These are phyloP conservation scores for Talaromyces sp. DNA, from an alignment of 2,329 filamentous ascomycete genomes.

Conservation along the genomic window DNA sequence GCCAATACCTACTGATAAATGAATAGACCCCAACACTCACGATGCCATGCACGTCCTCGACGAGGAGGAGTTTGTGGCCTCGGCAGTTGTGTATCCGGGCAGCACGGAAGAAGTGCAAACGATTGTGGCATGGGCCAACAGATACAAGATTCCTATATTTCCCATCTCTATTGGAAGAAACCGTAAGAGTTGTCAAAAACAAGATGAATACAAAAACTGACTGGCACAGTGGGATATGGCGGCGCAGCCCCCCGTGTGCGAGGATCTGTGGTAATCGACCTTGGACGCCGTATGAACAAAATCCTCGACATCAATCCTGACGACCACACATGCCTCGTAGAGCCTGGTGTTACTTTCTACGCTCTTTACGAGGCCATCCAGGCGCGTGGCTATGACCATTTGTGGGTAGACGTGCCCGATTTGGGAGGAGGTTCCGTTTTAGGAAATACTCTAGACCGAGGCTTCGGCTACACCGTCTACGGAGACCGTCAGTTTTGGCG, in stretches of 20 bases:
- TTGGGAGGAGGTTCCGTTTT: slow-evolving; percentile 28
- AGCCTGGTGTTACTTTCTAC: slow-evolving; percentile 39
- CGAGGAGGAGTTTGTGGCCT: slow-evolving; percentile 10
- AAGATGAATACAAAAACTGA: background rate
- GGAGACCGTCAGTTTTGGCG: slow-evolving; percentile 25
- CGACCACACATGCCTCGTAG: slow-evolving; percentile 36
- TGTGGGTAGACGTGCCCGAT: slow-evolving; percentile 40
- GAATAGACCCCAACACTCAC: slow-evolving; percentile 13
- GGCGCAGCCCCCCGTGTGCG: slow-evolving; percentile 41
- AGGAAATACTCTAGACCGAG: slow-evolving; percentile 30
- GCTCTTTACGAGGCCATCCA: slow-evolving; percentile 34
- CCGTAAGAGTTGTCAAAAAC: background rate
- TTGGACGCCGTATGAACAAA: slow-evolving; percentile 34
- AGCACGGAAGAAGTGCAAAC: slow-evolving; percentile 12
- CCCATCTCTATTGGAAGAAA: slow-evolving; percentile 37
- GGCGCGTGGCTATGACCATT: slow-evolving; percentile 23
- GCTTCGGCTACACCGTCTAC: slow-evolving; percentile 30
- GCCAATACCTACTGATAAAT: background rate
- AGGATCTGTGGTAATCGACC: slow-evolving; percentile 39
- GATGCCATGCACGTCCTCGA: slow-evolving; percentile 9
- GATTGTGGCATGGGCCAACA: slow-evolving; percentile 16
- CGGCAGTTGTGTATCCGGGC: slow-evolving; percentile 9
- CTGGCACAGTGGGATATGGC: slow-evolving; percentile 33
- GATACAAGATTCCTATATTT: slow-evolving; percentile 30
- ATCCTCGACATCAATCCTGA: slow-evolving; percentile 33